Base-by-base conservation (phyloP, 1,284 basidiomycete genomes). In the Schizopora paradoxa region DNA sequence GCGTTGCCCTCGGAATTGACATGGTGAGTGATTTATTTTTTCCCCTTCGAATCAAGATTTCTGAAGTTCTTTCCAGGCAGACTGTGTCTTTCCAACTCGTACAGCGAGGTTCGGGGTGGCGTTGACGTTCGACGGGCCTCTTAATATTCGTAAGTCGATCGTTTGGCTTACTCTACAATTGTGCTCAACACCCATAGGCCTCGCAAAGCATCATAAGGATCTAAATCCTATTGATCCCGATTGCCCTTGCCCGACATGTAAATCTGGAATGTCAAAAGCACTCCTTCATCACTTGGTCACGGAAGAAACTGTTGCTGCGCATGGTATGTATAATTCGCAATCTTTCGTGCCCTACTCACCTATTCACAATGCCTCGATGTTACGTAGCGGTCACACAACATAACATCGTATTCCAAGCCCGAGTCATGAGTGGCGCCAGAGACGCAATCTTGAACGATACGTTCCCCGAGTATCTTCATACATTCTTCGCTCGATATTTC, bases 41-140 rank as follows among this genome's bases (percentile, higher is more conserved):
- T 41, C 14, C 25, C 26, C n/a, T 34, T 22, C 22, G 22, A 32
- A 19, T n/a, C 18, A 3, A 33, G 28, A 41, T 18, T 36, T 22
- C 25, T 42, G 33, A 52, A 8, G 44, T 37, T 14, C 11, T 31
- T 38, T 49, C 7, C 51, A 89, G 86, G 86, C 87, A 1, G 89
- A 92, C 58, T 92, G 89, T 52, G 90, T 92, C 7, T 92, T 91
- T 57, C 89, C 90, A 21, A 92, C 89, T 3, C 73, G 86, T 45
- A 91, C 89, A 1, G 89, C 89, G 19, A 76, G 89, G 18, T 92
- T 92, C 59, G 89, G 89, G 1, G 83, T 92, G 11, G 90, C 89
- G 3, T 61, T 92, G 47, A 91, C 90, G 6, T 78, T 79, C 56
- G 71, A 66, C 13, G 89, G 89, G 0, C 86, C 88, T 6, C 56